Conservation (phyloP, 2,329 filamentous ascomycete species). For the Botrytis deweyae region DNA sequence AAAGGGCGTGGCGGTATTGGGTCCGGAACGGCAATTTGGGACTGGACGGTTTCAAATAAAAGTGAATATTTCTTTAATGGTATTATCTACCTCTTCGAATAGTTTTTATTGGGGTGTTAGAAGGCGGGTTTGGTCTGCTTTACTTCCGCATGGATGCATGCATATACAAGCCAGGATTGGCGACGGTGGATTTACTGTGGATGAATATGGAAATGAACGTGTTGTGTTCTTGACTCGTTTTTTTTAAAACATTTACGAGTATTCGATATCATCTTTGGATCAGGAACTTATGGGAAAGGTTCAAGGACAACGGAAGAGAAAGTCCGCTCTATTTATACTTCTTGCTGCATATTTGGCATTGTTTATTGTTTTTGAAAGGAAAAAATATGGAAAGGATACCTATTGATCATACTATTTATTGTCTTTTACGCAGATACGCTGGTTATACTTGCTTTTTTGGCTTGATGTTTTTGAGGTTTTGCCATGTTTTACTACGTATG, state of each 20-base stretch:
- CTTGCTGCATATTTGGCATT: constrained; percentile 12
- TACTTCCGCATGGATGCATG: constrained; percentile 14
- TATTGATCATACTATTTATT: constrained; percentile 17
- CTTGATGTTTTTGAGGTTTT: constrained; percentile 8
- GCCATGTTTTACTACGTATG: constrained; percentile 1
- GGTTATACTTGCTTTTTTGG: constrained; percentile 20
- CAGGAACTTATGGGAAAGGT: background rate
- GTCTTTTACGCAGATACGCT: constrained; percentile 16
- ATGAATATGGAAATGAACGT: constrained; percentile 1
- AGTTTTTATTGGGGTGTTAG: constrained; percentile 8
- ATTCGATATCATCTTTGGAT: background rate
- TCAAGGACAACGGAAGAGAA: background rate
- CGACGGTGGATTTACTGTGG: constrained; percentile 10
- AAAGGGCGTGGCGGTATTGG: constrained; percentile 20
- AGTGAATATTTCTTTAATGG: constrained; percentile 19
- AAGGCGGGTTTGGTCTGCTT: constrained; percentile 13
- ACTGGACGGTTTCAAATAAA: constrained; percentile 11
- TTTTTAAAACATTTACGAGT: constrained; percentile 10
- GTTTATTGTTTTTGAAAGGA: constrained; percentile 2
- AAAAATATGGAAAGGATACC: constrained; percentile 18
- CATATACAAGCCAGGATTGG: constrained; percentile 18
- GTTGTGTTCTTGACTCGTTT: background rate
- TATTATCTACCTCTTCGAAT: background rate
- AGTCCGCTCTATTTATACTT: constrained; percentile 15
- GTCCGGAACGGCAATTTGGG: constrained; percentile 13